phyloP scores from a whole-genome alignment of 805 yeast species.

The Maudiozyma turicensis region DNA sequence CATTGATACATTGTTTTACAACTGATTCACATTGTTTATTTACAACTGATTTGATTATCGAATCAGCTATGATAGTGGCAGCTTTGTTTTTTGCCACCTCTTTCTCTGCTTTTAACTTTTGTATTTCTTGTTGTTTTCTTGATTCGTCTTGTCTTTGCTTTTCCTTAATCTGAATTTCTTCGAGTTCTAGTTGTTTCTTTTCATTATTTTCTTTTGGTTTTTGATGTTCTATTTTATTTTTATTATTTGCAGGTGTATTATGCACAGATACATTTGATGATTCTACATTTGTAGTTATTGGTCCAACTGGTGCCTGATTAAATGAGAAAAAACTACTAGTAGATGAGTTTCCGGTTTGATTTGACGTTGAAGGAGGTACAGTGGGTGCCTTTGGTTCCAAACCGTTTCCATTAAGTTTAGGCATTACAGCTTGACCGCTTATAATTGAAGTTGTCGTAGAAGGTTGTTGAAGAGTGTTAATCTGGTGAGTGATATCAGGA shows the following conservation, averaged over 20 bases:
- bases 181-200: not conserved
- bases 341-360: not conserved
- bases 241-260: not conserved
- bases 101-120: slow-evolving; percentile 4
- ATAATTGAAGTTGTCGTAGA: too few relatives aligned
- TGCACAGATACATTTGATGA: not conserved
- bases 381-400: too few relatives aligned
- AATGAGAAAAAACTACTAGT: not conserved
- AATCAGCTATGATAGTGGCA: not conserved
- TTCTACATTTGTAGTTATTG: not conserved
- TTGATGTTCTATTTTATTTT: not conserved
- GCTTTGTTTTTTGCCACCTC: slow-evolving; percentile 5
- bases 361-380: not conserved
- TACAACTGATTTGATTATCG: slow-evolving; percentile 1
- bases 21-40: slow-evolving; percentile 2
- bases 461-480: too few relatives aligned
- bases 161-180: not conserved
- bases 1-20: slow-evolving; percentile 6
- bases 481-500: too few relatives aligned
- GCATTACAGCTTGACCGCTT: too few relatives aligned
- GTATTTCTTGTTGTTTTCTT: slow-evolving; percentile 1
- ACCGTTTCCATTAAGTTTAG: too few relatives aligned
- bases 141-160: not conserved
- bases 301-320: not conserved
- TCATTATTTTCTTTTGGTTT: not conserved